Evolutionary conservation across 345 rosid genomes (phyloP).

Genomic region (Sonneratia caseolaris): DNA sequence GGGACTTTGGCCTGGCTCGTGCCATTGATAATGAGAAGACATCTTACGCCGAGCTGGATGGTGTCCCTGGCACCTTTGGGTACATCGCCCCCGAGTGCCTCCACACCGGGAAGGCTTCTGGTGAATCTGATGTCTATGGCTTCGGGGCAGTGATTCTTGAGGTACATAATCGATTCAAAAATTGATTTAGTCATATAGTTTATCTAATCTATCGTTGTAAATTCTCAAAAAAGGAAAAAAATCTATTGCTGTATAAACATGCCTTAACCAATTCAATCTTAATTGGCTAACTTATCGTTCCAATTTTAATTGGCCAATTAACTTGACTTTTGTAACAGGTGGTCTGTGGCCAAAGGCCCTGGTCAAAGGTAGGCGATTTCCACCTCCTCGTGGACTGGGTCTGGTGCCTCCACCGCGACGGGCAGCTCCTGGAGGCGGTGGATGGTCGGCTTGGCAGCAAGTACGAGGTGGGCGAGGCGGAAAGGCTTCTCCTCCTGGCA

Average conservation of each 20-base stretch:
- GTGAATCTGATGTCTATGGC: conserved; percentile 47
- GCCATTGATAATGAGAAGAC: conserved; percentile 45
- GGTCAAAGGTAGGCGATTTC: conserved; percentile 24
- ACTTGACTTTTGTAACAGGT: conserved; percentile 11
- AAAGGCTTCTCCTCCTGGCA: conserved; percentile 36
- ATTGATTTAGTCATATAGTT: no score
- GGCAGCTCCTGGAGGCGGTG: conserved; percentile 36
- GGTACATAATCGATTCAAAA: background rate
- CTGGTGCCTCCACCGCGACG: conserved; percentile 44
- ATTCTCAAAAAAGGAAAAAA: no score
- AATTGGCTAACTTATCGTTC: background rate
- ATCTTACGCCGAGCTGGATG: conserved; percentile 44
- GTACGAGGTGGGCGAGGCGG: conserved; percentile 27
- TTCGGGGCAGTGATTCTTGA: conserved; percentile 46
- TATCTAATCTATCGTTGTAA: no score
- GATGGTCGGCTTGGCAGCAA: conserved; percentile 30
- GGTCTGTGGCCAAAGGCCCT: conserved; percentile 44
- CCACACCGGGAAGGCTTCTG: conserved; percentile 41
- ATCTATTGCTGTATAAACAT: no score
- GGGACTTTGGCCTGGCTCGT: conserved; percentile 49
- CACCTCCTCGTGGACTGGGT: conserved; percentile 39
- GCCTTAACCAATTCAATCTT: background rate
- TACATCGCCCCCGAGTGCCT: conserved; percentile 55
- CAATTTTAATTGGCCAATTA: background rate
- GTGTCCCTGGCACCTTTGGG: conserved; percentile 24